phyloP scores from a whole-genome alignment of 2,329 filamentous ascomycete genomes.

The Pyricularia sp. region DNA sequence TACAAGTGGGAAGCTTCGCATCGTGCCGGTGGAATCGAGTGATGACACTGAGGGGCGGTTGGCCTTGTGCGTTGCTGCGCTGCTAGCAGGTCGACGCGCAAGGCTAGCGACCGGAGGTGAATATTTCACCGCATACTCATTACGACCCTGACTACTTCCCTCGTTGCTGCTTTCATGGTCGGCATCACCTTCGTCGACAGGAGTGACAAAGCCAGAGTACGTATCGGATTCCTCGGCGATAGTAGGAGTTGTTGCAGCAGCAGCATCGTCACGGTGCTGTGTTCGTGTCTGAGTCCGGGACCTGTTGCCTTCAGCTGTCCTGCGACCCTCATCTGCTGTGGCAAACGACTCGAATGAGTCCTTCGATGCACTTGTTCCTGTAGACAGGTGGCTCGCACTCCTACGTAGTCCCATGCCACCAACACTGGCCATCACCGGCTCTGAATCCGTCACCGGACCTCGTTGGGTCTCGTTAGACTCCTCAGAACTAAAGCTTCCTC shows the following conservation, averaged over 20 bases:
- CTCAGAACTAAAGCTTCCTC: conserved; percentile 49
- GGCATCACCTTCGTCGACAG: neutral
- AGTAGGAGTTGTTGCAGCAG: neutral
- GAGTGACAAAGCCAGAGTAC: neutral
- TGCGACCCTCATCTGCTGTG: conserved; percentile 42
- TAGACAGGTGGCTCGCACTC: conserved; percentile 14
- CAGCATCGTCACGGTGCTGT: neutral
- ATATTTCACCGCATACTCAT: neutral
- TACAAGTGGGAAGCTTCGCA: conserved; percentile 52
- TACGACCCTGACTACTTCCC: neutral
- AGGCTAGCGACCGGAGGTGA: conserved; percentile 19
- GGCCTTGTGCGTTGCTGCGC: conserved; percentile 20
- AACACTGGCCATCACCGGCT: conserved; percentile 2
- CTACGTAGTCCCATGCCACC: conserved; percentile 1
- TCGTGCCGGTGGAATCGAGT: conserved; percentile 48
- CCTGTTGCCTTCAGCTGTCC: neutral
- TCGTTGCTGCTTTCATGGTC: neutral
- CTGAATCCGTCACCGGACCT: conserved; percentile 27
- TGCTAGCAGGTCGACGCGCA: conserved; percentile 33
- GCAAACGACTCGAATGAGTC: conserved; percentile 46
- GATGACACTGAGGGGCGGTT: conserved; percentile 50
- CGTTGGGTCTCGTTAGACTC: conserved; percentile 54
- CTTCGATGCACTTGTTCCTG: conserved; percentile 14
- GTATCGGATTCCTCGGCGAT: neutral
- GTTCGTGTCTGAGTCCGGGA: neutral